phyloP scores from a whole-genome alignment of 2,329 filamentous ascomycete genomes.

The Periglandula ipomoeae region DNA sequence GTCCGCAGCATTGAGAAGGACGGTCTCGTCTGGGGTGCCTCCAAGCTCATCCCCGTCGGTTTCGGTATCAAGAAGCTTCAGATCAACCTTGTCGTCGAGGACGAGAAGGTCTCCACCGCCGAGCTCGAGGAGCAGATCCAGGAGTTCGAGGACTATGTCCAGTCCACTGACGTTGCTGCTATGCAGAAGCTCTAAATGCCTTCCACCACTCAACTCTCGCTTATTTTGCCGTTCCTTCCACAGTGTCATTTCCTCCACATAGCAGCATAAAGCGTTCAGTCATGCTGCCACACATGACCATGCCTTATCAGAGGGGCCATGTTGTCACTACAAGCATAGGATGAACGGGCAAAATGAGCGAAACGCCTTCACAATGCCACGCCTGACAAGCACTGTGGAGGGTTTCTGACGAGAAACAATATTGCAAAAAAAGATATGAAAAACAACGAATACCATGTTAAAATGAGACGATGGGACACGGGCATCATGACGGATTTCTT shows the following conservation, averaged over 20 bases:
- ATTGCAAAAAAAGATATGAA: not conserved
- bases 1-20: conserved; percentile 84
- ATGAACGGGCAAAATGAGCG: not conserved
- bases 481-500: not conserved
- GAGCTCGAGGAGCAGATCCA: conserved; percentile 80
- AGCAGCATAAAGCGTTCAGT: not conserved
- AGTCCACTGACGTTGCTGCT: conserved; percentile 83
- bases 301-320: too few species aligned
- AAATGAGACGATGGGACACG: not conserved
- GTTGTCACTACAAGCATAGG: not conserved
- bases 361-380: not conserved
- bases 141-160: conserved; percentile 87
- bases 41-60: conserved; percentile 80
- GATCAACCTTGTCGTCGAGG: conserved; percentile 96
- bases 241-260: not conserved
- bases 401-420: not conserved
- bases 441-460: not conserved
- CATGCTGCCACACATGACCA: not conserved
- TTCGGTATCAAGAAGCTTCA: conserved; percentile 99
- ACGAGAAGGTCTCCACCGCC: conserved; percentile 84
- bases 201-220: not conserved
- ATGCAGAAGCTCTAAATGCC: conserved; percentile 80
- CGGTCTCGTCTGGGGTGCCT: conserved; percentile 91
- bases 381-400: not conserved
- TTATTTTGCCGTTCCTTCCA: not conserved